Percentiles rank a stretch among this genome's conserved stretches.
phyloP scores from a whole-genome alignment of 2,329 filamentous ascomycete genomes.

The Thyridium curvatum region DNA sequence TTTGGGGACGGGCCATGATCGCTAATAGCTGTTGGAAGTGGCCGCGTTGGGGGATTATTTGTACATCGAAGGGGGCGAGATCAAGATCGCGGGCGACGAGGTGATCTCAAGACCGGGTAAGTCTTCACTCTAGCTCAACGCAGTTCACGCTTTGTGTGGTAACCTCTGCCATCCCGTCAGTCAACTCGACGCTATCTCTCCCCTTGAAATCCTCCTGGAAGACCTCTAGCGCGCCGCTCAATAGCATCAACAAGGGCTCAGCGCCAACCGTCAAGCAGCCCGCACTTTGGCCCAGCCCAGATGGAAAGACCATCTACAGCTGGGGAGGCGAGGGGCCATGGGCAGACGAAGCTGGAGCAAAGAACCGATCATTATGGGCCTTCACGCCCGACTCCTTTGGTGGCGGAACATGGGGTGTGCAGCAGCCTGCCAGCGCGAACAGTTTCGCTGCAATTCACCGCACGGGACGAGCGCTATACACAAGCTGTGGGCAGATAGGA shows the following conservation, averaged over 20 bases:
- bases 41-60: slow-evolving; percentile 1
- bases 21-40: neutral
- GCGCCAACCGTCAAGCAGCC: neutral
- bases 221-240: neutral
- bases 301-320: neutral
- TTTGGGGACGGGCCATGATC: no score
- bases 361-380: no score
- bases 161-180: no score
- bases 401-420: neutral
- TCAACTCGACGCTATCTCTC: slow-evolving; percentile 1
- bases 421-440: neutral
- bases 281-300: neutral
- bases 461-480: no score
- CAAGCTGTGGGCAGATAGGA: no score
- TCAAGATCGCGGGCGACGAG: neutral
- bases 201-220: neutral
- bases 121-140: no score
- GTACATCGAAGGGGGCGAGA: slow-evolving; percentile 3
- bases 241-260: neutral
- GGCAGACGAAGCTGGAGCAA: no score
- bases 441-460: no score
- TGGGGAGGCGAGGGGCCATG: slow-evolving; percentile 1
- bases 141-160: no score
- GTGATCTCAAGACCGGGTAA: no score
- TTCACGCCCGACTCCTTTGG: no score